Percentiles rank a stretch among this genome's conserved stretches.
Conservation (phyloP, 2,329 filamentous ascomycete species). For the Trichophaea hybrida region DNA sequence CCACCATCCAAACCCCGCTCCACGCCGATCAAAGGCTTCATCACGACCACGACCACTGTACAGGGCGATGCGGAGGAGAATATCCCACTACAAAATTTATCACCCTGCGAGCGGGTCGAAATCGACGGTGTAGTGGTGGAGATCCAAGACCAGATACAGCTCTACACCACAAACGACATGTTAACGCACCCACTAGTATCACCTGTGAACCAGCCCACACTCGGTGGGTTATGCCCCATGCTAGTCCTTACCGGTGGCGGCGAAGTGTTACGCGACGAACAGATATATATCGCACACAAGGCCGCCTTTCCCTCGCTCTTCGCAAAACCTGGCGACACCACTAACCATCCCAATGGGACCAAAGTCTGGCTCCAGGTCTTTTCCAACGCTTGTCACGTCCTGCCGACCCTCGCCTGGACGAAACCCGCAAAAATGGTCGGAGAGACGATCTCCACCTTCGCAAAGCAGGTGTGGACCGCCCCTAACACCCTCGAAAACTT, state of each 20-base stretch:
- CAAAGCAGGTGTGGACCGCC: constrained; percentile 48
- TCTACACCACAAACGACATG: constrained; percentile 64
- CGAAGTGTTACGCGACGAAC: constrained; percentile 81
- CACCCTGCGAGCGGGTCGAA: constrained; percentile 16
- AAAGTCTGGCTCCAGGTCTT: constrained; percentile 90
- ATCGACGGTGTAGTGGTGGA: constrained; percentile 57
- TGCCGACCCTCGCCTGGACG: constrained; percentile 86
- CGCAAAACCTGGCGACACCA: constrained; percentile 34
- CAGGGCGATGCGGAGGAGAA: constrained; percentile 30
- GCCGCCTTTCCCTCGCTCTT: constrained; percentile 72
- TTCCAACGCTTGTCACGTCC: constrained; percentile 64
- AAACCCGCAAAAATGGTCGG: constrained; percentile 96
- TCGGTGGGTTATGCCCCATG: constrained; percentile 79
- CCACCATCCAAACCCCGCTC: constrained; percentile 49
- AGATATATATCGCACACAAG: constrained; percentile 90
- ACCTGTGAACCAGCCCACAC: constrained; percentile 69
- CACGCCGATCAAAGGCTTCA: constrained; percentile 48
- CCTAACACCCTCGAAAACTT: neutral
- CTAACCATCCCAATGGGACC: constrained; percentile 52
- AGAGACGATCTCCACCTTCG: constrained; percentile 84
- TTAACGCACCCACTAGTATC: constrained; percentile 80
- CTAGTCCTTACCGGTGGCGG: constrained; percentile 74
- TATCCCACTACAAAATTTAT: constrained; percentile 30
- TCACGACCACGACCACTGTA: constrained; percentile 22
- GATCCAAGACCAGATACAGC: constrained; percentile 84